Evolutionary conservation across 2,329 filamentous ascomycete genomes (phyloP).

Genomic region (Cryphonectria naterciae): DNA sequence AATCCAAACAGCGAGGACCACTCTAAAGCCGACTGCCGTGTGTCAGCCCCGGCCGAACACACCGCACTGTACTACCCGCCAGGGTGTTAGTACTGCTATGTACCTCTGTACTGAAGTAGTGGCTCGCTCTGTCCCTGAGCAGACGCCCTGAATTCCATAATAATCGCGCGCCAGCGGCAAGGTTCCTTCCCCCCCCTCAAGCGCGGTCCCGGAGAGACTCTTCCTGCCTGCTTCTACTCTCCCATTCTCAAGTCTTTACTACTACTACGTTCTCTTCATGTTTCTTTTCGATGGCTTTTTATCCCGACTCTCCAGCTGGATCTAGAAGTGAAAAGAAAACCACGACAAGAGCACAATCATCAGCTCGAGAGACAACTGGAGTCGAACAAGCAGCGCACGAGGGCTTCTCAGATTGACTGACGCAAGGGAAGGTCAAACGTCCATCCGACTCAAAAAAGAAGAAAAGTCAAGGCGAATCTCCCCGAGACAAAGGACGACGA

Average conservation of each 20-base stretch:
- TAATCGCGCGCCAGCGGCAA: constrained; percentile 20
- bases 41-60: neutral
- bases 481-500: neutral
- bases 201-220: constrained; percentile 1
- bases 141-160: constrained; percentile 4
- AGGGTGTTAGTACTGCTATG: neutral
- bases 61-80: neutral
- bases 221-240: neutral
- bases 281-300: neutral
- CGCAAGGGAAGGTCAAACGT: neutral
- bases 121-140: neutral
- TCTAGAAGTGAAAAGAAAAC: neutral
- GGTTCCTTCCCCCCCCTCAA: neutral
- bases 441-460: neutral
- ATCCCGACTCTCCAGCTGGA: neutral
- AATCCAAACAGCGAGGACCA: too few relatives aligned
- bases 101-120: neutral
- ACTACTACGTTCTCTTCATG: neutral
- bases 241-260: neutral
- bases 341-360: neutral
- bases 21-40: neutral
- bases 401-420: neutral
- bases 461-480: neutral
- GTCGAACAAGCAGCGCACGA: neutral
- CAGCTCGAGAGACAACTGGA: neutral